Evolutionary conservation across 495 filamentous ascomycete genomes (phyloP), one percentile per base, ranked within the genome.

Genomic region (Aspergillus baeticus): DNA sequence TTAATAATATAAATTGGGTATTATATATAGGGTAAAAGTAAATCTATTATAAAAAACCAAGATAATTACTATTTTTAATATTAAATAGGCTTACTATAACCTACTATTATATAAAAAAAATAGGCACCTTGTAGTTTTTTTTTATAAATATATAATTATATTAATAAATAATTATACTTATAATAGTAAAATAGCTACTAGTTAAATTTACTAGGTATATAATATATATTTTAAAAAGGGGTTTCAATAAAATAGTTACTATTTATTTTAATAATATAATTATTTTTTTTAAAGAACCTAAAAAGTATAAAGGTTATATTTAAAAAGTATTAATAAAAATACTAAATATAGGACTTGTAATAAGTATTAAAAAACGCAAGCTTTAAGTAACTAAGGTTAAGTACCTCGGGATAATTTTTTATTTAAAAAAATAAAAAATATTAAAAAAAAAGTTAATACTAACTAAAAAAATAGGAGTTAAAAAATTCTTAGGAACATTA

Each of bases 181-280:
- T 47, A 46, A 47, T 26, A 46, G 10, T 43, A 29, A 37, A 33
- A 22, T 45, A 45, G 5, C 21, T 26, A n/a, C 42, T 45, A 22
- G 18, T n/a, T n/a, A n/a, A n/a, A n/a, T n/a, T n/a, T n/a, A n/a
- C n/a, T n/a, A n/a, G n/a, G n/a, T n/a, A n/a, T 45, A 54, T 54
- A n/a, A 43, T 34, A 6, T 35, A 54, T 44, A 35, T 44, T 18
- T 22, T 44, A 51, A 26, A 43, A 54, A 15, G 42, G 37, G 34
- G 55, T 49, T 17, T 51, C 15, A 54, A 36, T 56, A 48, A 53
- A 39, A 41, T 34, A 55, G 60, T 54, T 55, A 55, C 26, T 58
- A 51, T 51, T n/a, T 51, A 43, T 54, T 50, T 51, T 51, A 49
- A 51, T 51, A 51, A 51, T 51, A 51, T 22, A 23, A 38, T 51